phyloP scores from a whole-genome alignment of 192 early-diverging fungal genomes.

The Coemansia sp. region DNA sequence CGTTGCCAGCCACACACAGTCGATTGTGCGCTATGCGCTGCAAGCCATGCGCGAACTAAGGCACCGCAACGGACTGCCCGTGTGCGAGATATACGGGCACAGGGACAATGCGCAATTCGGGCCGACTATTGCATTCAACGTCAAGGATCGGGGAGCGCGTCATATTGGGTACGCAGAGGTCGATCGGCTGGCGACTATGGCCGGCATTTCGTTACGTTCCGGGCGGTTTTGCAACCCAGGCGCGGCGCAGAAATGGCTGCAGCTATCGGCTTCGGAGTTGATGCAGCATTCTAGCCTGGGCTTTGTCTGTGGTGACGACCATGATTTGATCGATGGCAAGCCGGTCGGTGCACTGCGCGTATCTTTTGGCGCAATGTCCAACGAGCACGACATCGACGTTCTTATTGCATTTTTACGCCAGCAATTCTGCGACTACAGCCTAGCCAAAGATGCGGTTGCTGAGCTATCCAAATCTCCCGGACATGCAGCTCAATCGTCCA shows the following conservation, averaged over 20 bases:
- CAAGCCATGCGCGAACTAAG: conserved; percentile 43
- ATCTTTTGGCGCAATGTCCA: conserved; percentile 72
- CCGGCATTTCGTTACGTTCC: conserved; percentile 64
- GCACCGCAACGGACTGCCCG: conserved; percentile 53
- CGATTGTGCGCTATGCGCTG: conserved; percentile 47
- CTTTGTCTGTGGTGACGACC: conserved; percentile 68
- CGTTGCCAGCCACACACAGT: conserved; percentile 52
- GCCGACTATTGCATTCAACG: conserved; percentile 69
- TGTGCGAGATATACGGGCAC: conserved; percentile 45
- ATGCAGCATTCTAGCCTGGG: conserved; percentile 56
- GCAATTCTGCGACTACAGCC: conserved; percentile 46
- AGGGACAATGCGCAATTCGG: background rate
- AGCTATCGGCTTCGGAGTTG: conserved; percentile 55
- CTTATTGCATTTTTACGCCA: conserved; percentile 60
- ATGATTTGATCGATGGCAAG: conserved; percentile 65
- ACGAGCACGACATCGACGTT: conserved; percentile 55
- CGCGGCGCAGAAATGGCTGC: conserved; percentile 62
- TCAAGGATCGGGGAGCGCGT: conserved; percentile 52
- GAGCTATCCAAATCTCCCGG: background rate
- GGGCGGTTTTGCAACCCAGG: conserved; percentile 84
- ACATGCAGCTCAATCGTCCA: background rate
- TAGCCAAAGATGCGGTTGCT: too few species aligned
- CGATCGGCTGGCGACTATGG: conserved; percentile 59
- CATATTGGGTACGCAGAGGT: conserved; percentile 66
- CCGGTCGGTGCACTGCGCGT: conserved; percentile 70